Evolutionary conservation across 2,329 filamentous ascomycete genomes (phyloP).

Genomic region (Monosporascus ibericus): DNA sequence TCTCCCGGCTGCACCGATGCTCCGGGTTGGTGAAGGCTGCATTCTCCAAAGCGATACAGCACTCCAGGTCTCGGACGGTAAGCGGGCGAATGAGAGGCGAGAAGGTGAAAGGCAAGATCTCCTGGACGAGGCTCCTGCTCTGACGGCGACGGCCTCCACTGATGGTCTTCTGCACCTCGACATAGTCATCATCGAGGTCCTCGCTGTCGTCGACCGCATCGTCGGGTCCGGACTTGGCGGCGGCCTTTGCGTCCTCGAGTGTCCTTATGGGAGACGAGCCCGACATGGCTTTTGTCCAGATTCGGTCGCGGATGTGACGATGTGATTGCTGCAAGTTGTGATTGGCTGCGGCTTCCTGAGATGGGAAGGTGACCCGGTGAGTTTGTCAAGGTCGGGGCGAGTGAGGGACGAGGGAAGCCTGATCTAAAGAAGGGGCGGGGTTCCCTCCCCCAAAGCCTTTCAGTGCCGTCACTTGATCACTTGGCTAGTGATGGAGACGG

Average conservation of each 20-base stretch:
- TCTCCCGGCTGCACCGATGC: constrained; percentile 46
- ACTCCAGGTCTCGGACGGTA: constrained; percentile 58
- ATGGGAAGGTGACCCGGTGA: not conserved
- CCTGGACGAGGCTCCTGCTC: constrained; percentile 29
- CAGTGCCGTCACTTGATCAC: not conserved
- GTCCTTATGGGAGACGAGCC: not conserved
- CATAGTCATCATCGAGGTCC: constrained; percentile 32
- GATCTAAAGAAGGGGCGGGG: no score
- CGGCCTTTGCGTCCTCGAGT: not conserved
- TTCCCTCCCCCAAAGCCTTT: not conserved
- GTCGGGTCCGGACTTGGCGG: constrained; percentile 1
- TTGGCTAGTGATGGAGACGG: not conserved
- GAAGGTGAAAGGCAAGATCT: constrained; percentile 51
- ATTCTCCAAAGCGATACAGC: constrained; percentile 49
- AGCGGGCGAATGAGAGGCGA: constrained; percentile 71
- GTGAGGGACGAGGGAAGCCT: not conserved
- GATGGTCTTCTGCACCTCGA: constrained; percentile 31
- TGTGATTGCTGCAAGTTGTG: not conserved
- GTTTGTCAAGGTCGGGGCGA: not conserved
- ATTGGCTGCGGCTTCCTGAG: not conserved
- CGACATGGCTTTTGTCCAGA: not conserved
- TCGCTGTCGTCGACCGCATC: constrained; percentile 34
- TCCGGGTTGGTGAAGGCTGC: constrained; percentile 44
- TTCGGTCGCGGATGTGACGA: not conserved
- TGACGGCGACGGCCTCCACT: constrained; percentile 32